Evolutionary conservation across 257 asterid genomes (phyloP), one percentile per base, ranked within the genome.

Genomic region (Solanum rostratum): DNA sequence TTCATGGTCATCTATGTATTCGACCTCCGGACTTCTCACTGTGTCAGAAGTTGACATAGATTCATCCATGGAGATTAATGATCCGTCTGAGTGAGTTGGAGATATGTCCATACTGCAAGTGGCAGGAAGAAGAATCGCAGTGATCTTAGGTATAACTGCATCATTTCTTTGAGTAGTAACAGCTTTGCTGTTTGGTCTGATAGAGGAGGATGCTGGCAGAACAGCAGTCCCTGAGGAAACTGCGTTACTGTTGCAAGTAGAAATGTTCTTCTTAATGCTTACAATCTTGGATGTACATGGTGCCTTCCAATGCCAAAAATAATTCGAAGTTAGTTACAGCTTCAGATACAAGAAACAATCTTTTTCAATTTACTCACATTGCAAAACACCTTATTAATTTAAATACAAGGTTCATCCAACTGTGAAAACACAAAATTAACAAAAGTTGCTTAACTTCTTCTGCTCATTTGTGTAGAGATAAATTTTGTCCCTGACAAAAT

Each of bases 41-140:
- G 98, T 92, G 87, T 94, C 97, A 81, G 94, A 96, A 49, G 92
- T 90, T 39, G 98, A 93, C 97, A 92, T 93, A 9, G 99, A 91
- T 83, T 96, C 98, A 83, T 93, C 99, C 97, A 96, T 92, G 24
- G 98, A 94, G 27, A 89, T 89, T 24, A 94, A 90, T 29, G 81
- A 82, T 22, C 91, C 88, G 76, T 93, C 98, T 11, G 97, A 92
- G 55, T 89, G 87, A 73, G 88, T 86, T 2, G 91, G 94, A 68
- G 93, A 91, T 29, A 84, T 62, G 57, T 86, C 87, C 87, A 89
- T 87, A 86, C 85, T 86, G 88, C 86, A 54, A 30, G 90, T 29
- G 68, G 68, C 81, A 9, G 85, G 68, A 41, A 66, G 49, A 10
- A 86, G 86, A 7, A 87, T 55, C 12, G 79, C 83, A 46, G 52